Evolutionary conservation across 495 filamentous ascomycete species (phyloP).

Genomic region (Friedmanniomyces endolithicus): DNA sequence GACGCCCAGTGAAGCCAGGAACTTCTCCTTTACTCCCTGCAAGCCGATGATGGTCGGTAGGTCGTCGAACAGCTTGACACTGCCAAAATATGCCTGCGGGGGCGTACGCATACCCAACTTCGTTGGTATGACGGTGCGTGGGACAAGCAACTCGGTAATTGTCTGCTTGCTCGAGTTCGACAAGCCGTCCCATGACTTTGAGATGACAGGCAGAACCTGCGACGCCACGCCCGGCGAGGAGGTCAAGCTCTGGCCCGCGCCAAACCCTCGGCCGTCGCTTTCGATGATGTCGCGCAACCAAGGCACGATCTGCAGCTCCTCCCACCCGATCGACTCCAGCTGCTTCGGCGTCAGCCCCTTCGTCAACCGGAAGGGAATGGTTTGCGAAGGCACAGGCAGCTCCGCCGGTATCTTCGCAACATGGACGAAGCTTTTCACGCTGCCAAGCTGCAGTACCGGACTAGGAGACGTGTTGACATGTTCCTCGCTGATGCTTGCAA

Average conservation of each 20-base stretch:
- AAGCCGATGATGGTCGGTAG: conserved; percentile 67
- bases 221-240: conserved; percentile 61
- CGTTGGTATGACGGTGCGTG: conserved; percentile 72
- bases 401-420: conserved; percentile 62
- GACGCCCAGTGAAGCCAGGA: conserved; percentile 71
- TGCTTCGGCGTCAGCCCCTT: conserved; percentile 46
- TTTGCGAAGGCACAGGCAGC: conserved; percentile 70
- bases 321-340: conserved; percentile 70
- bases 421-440: conserved; percentile 60
- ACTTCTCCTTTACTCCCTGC: conserved; percentile 74
- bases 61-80: conserved; percentile 86
- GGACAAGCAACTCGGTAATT: conserved; percentile 47
- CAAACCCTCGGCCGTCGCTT: conserved; percentile 27
- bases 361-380: conserved; percentile 71
- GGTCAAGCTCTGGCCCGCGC: conserved; percentile 49
- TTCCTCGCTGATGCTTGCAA: conserved; percentile 61
- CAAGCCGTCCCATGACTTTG: conserved; percentile 75
- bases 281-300: conserved; percentile 73
- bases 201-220: conserved; percentile 65
- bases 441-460: conserved; percentile 60
- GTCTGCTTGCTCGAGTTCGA: conserved; percentile 51
- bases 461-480: conserved; percentile 35
- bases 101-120: conserved; percentile 83
- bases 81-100: conserved; percentile 78
- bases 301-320: conserved; percentile 62